Evolutionary conservation across 2,329 filamentous ascomycete species (phyloP), one percentile per base, ranked within the genome.

Genomic region (Phyllosticta citrichinensis): DNA sequence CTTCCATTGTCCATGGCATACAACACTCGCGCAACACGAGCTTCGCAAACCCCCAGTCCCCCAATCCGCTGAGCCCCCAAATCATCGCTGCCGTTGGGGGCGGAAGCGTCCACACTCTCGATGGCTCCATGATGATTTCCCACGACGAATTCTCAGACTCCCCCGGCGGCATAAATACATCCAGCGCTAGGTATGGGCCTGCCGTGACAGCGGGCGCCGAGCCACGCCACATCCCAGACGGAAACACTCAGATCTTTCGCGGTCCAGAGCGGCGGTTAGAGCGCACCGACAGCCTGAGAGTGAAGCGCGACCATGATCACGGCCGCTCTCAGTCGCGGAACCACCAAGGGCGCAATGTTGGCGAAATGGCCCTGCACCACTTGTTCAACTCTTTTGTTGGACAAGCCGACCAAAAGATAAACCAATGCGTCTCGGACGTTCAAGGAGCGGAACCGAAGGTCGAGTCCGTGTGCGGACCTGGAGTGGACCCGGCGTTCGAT

Each of bases 361-460:
- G 91, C 60, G 94, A 99, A 78, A 97, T 96, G 82, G 94, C 94
- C 20, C 79, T 99, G 63, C 93, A 97, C 75, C 93, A 97, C 67
- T 79, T 99, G 52, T 97, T 97, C 75, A 97, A 94, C 66, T 91
- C 92, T 81, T 99, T 99, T 75, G 94, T 97, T 70, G 88, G 89
- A 17, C 89, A 95, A 72, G 94, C 94, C n/a, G 94, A 99, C 73
- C 89, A 94, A 66, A 97, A 97, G 75, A 88, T 99, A 65, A 91
- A 89, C 66, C 87, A 91, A 68, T 96, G 91, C 70, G 87, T 96
- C 67, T 86, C 87, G 57, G 84, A 88, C 52, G 83, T 90, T 8
- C 86, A 89, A 65, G 88, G 93, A 60, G 85, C 87, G 2, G 90
- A 96, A 69, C 88, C 90, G 17, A 85, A 87, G 55, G 87, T 99